These are phyloP conservation scores for Crepidotus variabilis DNA, from an alignment of 768 basidiomycete genomes.

Conservation along the genomic window DNA sequence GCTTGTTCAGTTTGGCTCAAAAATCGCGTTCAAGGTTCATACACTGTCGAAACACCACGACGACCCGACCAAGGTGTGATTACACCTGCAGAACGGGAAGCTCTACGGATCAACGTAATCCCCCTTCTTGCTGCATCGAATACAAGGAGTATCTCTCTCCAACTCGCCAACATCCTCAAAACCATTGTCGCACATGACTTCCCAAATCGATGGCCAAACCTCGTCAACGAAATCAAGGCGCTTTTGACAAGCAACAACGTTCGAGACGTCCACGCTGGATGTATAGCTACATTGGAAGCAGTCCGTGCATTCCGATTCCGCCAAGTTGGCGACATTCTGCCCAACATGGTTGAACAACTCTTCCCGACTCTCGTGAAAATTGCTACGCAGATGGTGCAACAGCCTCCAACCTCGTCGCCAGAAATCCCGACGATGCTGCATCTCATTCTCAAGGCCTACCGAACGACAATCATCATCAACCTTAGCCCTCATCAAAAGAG, in stretches of 20 bases:
- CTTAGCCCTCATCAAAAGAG: constrained; percentile 74
- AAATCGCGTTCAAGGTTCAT: constrained; percentile 75
- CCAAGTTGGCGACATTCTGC: constrained; percentile 56
- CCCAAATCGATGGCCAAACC: constrained; percentile 68
- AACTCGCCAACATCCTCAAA: constrained; percentile 72
- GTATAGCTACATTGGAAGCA: constrained; percentile 73
- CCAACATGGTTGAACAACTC: constrained; percentile 52
- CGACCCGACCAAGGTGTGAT: constrained; percentile 65
- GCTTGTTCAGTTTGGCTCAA: constrained; percentile 88
- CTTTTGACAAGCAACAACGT: constrained; percentile 63
- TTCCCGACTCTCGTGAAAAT: constrained; percentile 79
- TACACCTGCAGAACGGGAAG: constrained; percentile 62
- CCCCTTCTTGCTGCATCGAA: constrained; percentile 67
- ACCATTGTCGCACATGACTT: constrained; percentile 74
- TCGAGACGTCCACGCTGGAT: constrained; percentile 76
- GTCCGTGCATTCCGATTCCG: constrained; percentile 79
- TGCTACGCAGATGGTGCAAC: constrained; percentile 62
- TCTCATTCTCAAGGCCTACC: constrained; percentile 85
- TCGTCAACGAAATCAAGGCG: constrained; percentile 64
- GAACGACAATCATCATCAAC: constrained; percentile 72
- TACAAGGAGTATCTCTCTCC: constrained; percentile 65
- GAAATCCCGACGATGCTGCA: constrained; percentile 85
- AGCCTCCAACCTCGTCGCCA: constrained; percentile 56
- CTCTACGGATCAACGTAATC: constrained; percentile 66
- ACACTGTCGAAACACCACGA: constrained; percentile 45